These are phyloP conservation scores for Coemansia erecta DNA, from an alignment of 192 early-diverging fungal species.

Conservation along the genomic window DNA sequence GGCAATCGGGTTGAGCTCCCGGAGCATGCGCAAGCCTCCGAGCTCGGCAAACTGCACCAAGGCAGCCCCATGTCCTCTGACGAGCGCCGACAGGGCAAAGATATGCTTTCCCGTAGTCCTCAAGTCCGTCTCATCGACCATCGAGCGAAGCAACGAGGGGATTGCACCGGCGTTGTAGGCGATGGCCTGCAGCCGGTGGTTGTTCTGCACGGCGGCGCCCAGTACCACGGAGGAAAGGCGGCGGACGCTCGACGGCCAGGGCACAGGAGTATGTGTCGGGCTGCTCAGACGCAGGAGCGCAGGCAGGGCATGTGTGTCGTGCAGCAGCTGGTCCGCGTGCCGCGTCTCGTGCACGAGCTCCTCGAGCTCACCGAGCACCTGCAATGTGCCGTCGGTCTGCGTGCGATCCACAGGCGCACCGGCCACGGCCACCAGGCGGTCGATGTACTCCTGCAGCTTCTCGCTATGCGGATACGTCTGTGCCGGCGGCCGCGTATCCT, in stretches of 20 bases:
- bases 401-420: not conserved
- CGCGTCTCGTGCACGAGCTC: conserved; percentile 59
- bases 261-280: conserved; percentile 3
- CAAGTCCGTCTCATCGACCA: conserved; percentile 18
- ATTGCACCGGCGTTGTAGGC: conserved; percentile 18
- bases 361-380: conserved; percentile 53
- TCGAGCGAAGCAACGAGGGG: conserved; percentile 14
- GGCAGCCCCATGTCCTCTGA: conserved; percentile 36
- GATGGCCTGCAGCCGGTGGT: conserved; percentile 20
- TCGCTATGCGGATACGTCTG: conserved; percentile 1
- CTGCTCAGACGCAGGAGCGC: conserved; percentile 40
- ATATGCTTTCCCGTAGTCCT: conserved; percentile 28
- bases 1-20: conserved; percentile 11
- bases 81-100: conserved; percentile 45
- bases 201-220: conserved; percentile 58
- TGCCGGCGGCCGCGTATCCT: conserved; percentile 1
- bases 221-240: conserved; percentile 53
- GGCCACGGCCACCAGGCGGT: conserved; percentile 22
- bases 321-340: conserved; percentile 55
- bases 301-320: conserved; percentile 21
- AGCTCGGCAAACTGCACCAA: conserved; percentile 33
- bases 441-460: conserved; percentile 33
- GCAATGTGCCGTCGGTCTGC: conserved; percentile 14
- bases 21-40: conserved; percentile 26
- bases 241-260: conserved; percentile 29